Conservation (phyloP, 2,329 filamentous ascomycete species). For the Tolypocladium cylindrosporum region DNA sequence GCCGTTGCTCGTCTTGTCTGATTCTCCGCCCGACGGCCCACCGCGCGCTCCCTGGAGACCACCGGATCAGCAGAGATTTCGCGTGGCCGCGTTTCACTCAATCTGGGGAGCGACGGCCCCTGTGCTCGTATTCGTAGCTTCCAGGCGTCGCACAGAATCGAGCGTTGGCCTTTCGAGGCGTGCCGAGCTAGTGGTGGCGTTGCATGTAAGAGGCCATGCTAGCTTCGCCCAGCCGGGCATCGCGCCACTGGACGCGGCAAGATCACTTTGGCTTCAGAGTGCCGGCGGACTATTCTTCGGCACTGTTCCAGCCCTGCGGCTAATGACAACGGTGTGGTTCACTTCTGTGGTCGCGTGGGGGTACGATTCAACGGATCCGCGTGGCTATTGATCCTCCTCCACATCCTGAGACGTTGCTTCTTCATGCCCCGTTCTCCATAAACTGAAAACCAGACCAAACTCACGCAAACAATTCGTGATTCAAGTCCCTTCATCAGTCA, state of each 20-base stretch:
- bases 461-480: too few species aligned
- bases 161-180: not conserved
- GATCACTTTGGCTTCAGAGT: not conserved
- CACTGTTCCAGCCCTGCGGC: not conserved
- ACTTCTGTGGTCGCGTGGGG: not conserved
- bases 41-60: not conserved
- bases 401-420: not conserved
- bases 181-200: not conserved
- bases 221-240: not conserved
- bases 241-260: not conserved
- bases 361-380: not conserved
- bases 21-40: not conserved
- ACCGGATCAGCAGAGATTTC: slow-evolving; percentile 1
- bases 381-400: not conserved
- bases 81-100: not conserved
- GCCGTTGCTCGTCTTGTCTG: not conserved
- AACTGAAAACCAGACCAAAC: too few species aligned
- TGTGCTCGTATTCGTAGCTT: not conserved
- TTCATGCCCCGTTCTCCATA: too few species aligned
- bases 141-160: not conserved
- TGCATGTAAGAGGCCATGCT: not conserved
- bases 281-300: not conserved
- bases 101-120: not conserved
- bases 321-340: not conserved
- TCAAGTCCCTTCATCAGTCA: too few species aligned